phyloP scores from a whole-genome alignment of 169 alveolate genomes.

The Cryptosporidium ryanae region DNA sequence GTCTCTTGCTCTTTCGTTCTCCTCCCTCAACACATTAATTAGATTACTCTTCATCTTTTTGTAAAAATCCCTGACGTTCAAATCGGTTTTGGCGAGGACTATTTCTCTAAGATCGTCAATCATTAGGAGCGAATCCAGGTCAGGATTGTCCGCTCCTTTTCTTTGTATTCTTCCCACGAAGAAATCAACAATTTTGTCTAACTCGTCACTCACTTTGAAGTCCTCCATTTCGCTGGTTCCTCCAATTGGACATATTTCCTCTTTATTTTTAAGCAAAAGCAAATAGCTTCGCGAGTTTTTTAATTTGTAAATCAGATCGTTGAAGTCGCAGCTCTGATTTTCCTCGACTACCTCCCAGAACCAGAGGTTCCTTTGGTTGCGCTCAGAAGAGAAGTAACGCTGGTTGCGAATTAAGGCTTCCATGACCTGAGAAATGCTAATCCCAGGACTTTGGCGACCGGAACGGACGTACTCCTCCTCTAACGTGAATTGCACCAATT shows the following conservation, averaged over 20 bases:
- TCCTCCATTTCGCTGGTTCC: neutral
- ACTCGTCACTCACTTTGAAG: neutral
- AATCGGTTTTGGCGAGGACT: neutral
- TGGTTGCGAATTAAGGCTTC: neutral
- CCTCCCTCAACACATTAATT: neutral
- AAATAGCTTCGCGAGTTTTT: conserved; percentile 13
- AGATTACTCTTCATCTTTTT: conserved; percentile 4
- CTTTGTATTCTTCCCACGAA: neutral
- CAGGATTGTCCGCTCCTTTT: too few species aligned
- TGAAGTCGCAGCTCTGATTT: neutral
- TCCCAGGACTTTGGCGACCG: too few species aligned
- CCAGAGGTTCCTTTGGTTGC: neutral
- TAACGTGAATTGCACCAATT: conserved; percentile 24
- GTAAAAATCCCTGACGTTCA: conserved; percentile 25
- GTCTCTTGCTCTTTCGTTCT: neutral
- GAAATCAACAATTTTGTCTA: conserved; percentile 10
- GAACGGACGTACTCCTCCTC: conserved; percentile 10
- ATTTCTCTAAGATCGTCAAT: conserved; percentile 14
- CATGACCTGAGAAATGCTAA: neutral
- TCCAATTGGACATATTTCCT: conserved; percentile 27
- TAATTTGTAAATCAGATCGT: neutral
- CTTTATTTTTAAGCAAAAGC: neutral
- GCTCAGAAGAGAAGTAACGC: neutral
- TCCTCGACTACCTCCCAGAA: conserved; percentile 8
- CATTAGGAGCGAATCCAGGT: neutral